Percentiles rank a stretch among this genome's conserved stretches.
Conservation (phyloP, 805 yeast genomes). For the Priceomyces medius region DNA sequence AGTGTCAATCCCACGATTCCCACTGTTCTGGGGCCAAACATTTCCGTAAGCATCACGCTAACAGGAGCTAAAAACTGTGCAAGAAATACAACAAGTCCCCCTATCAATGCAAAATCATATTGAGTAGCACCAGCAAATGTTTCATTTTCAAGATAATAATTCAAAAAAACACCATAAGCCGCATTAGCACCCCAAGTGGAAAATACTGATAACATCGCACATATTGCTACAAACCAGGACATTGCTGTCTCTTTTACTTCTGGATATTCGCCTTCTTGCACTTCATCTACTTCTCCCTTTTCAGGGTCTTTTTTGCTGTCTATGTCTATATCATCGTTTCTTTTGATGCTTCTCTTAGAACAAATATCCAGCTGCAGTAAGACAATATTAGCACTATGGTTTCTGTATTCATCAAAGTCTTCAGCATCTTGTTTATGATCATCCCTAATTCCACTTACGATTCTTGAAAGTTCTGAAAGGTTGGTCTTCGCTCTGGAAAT, state of each 20-base stretch:
- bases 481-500: slow-evolving; percentile 9
- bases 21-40: slow-evolving; percentile 50
- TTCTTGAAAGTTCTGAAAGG: slow-evolving; percentile 15
- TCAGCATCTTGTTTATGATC: slow-evolving; percentile 18
- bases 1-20: slow-evolving; percentile 46
- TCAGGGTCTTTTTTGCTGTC: slow-evolving; percentile 4
- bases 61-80: slow-evolving; percentile 61
- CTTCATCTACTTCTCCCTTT: slow-evolving; percentile 1
- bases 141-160: slow-evolving; percentile 40
- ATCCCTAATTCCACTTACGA: slow-evolving; percentile 21
- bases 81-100: slow-evolving; percentile 47
- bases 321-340: slow-evolving; percentile 2
- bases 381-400: slow-evolving; percentile 13
- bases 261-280: slow-evolving; percentile 1
- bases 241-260: slow-evolving; percentile 7
- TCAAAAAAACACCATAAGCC: slow-evolving; percentile 57
- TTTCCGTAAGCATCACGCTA: slow-evolving; percentile 44
- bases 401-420: slow-evolving; percentile 12
- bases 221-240: slow-evolving; percentile 53
- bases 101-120: slow-evolving; percentile 51
- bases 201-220: slow-evolving; percentile 44
- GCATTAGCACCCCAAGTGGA: slow-evolving; percentile 61
- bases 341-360: slow-evolving; percentile 9
- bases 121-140: slow-evolving; percentile 44
- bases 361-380: slow-evolving; percentile 18